Conservation (phyloP, 441 rosid species). For the Erodium texanum region DNA sequence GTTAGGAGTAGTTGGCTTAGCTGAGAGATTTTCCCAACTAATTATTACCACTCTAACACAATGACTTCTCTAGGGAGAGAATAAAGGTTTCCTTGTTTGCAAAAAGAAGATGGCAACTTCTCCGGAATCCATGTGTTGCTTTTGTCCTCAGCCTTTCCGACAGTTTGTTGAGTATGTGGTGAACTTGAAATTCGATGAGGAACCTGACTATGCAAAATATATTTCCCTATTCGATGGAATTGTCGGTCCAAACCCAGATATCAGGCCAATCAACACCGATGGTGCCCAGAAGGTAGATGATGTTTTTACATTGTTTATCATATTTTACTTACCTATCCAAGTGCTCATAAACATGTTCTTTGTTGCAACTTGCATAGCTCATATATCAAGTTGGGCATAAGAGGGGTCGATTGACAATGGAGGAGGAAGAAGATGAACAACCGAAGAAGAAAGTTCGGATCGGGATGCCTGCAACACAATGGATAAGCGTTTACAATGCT, state of each 20-base stretch:
- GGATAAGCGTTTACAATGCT: constrained; percentile 90
- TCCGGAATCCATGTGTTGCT: constrained; percentile 72
- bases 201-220: constrained; percentile 86
- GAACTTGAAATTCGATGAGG: constrained; percentile 89
- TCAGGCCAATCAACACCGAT: constrained; percentile 87
- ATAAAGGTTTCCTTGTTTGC: constrained; percentile 86
- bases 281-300: constrained; percentile 81
- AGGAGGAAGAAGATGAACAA: constrained; percentile 80
- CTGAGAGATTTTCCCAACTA: too few relatives aligned
- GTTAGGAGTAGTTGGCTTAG: too few relatives aligned
- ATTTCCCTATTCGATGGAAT: constrained; percentile 85
- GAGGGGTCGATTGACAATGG: constrained; percentile 64
- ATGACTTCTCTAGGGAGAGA: constrained; percentile 54
- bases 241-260: constrained; percentile 73
- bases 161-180: constrained; percentile 83
- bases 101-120: constrained; percentile 97
- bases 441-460: constrained; percentile 81
- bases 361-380: constrained; percentile 47
- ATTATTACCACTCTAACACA: neutral
- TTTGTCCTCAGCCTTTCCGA: constrained; percentile 74
- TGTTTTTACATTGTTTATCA: neutral
- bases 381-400: constrained; percentile 84
- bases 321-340: too few relatives aligned
- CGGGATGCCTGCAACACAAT: constrained; percentile 97
- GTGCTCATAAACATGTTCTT: neutral